Conservation (phyloP, 2,329 filamentous ascomycete genomes). For the Sclerotinia minor region DNA sequence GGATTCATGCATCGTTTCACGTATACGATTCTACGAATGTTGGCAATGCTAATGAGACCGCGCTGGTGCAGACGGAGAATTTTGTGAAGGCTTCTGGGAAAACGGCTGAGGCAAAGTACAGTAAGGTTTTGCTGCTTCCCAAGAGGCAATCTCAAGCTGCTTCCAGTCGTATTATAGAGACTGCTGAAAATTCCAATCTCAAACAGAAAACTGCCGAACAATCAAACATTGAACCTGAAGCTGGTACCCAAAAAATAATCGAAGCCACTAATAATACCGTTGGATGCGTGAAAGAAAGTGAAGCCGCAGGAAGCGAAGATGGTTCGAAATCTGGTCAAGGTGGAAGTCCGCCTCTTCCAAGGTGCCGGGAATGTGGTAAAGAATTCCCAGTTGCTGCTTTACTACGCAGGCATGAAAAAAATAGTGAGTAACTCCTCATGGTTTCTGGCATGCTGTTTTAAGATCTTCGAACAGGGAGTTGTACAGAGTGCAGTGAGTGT, state of each 20-base stretch:
- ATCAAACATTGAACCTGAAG: neutral
- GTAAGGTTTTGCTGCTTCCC: slow-evolving; percentile 10
- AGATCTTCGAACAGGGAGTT: neutral
- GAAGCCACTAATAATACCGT: neutral
- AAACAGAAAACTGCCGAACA: neutral
- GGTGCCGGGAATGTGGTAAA: neutral
- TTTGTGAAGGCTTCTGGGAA: neutral
- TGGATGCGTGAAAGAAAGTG: neutral
- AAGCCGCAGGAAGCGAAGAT: neutral
- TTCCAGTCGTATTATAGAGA: neutral
- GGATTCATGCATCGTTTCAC: slow-evolving; percentile 24
- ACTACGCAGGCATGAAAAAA: slow-evolving; percentile 7
- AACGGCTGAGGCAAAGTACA: slow-evolving; percentile 3
- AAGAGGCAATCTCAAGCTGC: neutral
- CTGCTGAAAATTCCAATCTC: neutral
- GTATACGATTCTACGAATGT: neutral
- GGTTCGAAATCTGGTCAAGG: neutral
- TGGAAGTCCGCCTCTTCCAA: neutral
- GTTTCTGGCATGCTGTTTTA: neutral
- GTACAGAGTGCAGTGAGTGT: slow-evolving; percentile 11
- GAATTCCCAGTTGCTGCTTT: neutral
- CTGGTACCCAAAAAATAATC: too few relatives aligned
- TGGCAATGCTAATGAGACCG: neutral
- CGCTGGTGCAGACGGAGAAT: slow-evolving; percentile 9
- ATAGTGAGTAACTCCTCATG: neutral